Evolutionary conservation across 805 yeast species (phyloP).

Genomic region (Blastobotrys muscicola): DNA sequence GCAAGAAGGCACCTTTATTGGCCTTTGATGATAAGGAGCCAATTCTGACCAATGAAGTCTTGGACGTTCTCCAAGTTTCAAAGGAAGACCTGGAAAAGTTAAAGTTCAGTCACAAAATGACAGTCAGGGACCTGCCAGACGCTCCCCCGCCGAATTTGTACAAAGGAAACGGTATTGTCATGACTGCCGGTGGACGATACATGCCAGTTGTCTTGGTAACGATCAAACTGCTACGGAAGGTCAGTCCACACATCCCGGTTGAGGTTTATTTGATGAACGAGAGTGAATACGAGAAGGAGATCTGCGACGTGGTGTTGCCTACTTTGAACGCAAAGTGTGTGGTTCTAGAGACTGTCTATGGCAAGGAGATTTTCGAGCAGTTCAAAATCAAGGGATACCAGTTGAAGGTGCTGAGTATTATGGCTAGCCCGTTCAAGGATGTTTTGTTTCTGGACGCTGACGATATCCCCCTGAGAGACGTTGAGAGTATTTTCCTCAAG

Average conservation of each 20-base stretch:
- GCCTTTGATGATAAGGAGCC: slow-evolving; percentile 22
- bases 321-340: slow-evolving; percentile 57
- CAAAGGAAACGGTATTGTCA: slow-evolving; percentile 46
- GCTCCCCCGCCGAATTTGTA: slow-evolving; percentile 14
- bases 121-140: slow-evolving; percentile 38
- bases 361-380: slow-evolving; percentile 38
- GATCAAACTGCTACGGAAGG: slow-evolving; percentile 52
- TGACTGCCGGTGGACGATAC: slow-evolving; percentile 74
- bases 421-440: slow-evolving; percentile 65
- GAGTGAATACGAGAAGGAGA: slow-evolving; percentile 60
- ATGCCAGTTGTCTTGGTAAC: slow-evolving; percentile 63
- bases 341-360: slow-evolving; percentile 51
- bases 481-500: slow-evolving; percentile 48
- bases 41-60: slow-evolving; percentile 44
- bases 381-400: slow-evolving; percentile 57
- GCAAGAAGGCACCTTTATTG: slow-evolving; percentile 29
- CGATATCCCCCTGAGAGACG: slow-evolving; percentile 57
- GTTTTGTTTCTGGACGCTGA: slow-evolving; percentile 69
- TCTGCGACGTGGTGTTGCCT: slow-evolving; percentile 59
- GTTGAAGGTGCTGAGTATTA: slow-evolving; percentile 56
- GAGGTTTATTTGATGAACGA: slow-evolving; percentile 71
- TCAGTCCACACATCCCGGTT: slow-evolving; percentile 63
- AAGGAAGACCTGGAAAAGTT: slow-evolving; percentile 36
- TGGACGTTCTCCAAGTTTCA: slow-evolving; percentile 41
- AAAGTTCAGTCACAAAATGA: slow-evolving; percentile 38